Percentiles rank a stretch among this genome's conserved stretches.
phyloP scores from a whole-genome alignment of 768 basidiomycete species.

The Jaapia argillacea region DNA sequence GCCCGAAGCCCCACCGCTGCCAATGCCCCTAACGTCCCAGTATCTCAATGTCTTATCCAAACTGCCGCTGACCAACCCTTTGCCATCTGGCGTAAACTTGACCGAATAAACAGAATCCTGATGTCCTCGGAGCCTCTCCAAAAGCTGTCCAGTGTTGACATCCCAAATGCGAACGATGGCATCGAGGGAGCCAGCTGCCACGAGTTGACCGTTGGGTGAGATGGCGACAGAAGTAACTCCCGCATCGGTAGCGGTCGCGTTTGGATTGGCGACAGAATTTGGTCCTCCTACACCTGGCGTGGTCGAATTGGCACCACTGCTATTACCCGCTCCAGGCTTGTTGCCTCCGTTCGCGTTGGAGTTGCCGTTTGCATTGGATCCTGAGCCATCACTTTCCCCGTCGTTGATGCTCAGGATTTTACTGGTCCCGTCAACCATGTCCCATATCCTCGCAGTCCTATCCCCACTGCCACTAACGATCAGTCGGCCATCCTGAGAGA shows the following conservation, averaged over 20 bases:
- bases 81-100: slow-evolving; percentile 89
- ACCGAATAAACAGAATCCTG: slow-evolving; percentile 56
- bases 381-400: too few relatives aligned
- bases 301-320: not conserved
- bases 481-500: slow-evolving; percentile 75
- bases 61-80: slow-evolving; percentile 81
- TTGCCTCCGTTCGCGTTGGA: too few relatives aligned
- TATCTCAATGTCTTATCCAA: slow-evolving; percentile 56
- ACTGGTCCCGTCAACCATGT: slow-evolving; percentile 36
- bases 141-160: slow-evolving; percentile 40
- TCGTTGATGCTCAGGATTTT: slow-evolving; percentile 17
- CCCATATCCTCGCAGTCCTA: slow-evolving; percentile 52
- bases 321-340: too few relatives aligned
- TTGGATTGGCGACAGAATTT: slow-evolving; percentile 30
- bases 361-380: too few relatives aligned
- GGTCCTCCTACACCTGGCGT: too few relatives aligned
- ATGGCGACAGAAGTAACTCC: slow-evolving; percentile 54
- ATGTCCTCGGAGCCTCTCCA: slow-evolving; percentile 51
- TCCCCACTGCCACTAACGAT: slow-evolving; percentile 89
- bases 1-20: slow-evolving; percentile 8
- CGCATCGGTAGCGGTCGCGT: slow-evolving; percentile 42
- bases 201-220: slow-evolving; percentile 46
- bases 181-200: slow-evolving; percentile 51
- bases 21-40: slow-evolving; percentile 41
- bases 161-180: slow-evolving; percentile 70